Conservation (phyloP, 78 protist genomes). For the Mantamonas sphyraenae region DNA sequence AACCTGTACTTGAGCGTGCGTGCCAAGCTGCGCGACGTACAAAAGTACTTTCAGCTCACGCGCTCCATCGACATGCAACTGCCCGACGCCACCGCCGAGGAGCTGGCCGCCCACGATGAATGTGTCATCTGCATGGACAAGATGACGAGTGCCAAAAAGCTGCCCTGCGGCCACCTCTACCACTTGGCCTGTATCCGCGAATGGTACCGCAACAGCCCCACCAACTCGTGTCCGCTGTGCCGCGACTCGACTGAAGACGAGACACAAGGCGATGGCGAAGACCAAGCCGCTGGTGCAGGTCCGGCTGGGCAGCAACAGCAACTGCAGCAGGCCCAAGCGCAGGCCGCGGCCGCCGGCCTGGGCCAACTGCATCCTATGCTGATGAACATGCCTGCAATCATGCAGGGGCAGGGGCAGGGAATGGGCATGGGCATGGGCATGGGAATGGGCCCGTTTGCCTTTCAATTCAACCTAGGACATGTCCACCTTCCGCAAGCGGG, state of each 20-base stretch:
- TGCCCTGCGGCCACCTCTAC: slow-evolving; percentile 18
- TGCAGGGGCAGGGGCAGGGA: background rate
- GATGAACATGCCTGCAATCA: background rate
- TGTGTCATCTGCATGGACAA: slow-evolving; percentile 16
- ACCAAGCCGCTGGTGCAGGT: background rate
- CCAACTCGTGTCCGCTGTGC: background rate
- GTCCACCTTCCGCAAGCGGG: background rate
- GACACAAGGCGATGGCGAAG: background rate
- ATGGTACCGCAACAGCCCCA: background rate
- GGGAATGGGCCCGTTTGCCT: too few relatives aligned
- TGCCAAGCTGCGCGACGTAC: background rate
- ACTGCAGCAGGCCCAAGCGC: background rate
- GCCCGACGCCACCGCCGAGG: slow-evolving; percentile 1
- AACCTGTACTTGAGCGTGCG: background rate
- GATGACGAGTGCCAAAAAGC: slow-evolving; percentile 9
- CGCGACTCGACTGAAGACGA: background rate
- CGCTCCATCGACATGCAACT: background rate
- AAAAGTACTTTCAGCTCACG: background rate
- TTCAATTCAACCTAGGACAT: too few relatives aligned
- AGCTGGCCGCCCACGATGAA: background rate
- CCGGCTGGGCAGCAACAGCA: background rate
- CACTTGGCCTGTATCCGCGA: slow-evolving; percentile 1
- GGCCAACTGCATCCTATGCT: background rate
- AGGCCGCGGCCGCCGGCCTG: background rate
- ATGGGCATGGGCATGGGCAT: background rate